Percentiles rank a stretch among this genome's conserved stretches.
Conservation (phyloP, 495 filamentous ascomycete genomes). For the Penicillium manginii region DNA sequence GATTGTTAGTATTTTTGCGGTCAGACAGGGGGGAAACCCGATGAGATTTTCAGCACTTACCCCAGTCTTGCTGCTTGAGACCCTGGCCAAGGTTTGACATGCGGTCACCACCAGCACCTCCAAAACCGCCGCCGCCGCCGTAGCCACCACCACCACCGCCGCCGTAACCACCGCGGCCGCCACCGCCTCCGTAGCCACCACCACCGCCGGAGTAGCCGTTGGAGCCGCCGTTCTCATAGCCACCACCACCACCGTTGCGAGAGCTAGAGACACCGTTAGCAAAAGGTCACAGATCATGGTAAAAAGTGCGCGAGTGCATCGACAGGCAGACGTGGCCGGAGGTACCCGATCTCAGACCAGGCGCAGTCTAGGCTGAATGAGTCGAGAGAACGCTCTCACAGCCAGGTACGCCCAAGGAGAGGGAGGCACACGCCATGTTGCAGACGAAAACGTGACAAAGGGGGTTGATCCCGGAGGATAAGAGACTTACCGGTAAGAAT, state of each 20-base stretch:
- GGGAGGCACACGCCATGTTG: neutral
- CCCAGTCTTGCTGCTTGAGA: slow-evolving; percentile 85
- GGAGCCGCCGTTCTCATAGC: slow-evolving; percentile 52
- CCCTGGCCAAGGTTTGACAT: slow-evolving; percentile 90
- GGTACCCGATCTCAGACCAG: neutral
- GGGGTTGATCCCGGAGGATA: slow-evolving; percentile 13
- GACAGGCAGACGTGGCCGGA: neutral
- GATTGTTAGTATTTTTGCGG: slow-evolving; percentile 30
- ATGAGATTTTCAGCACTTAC: slow-evolving; percentile 51
- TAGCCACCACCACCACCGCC: slow-evolving; percentile 52
- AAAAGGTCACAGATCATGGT: neutral
- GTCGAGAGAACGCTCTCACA: neutral
- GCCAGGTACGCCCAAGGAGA: neutral
- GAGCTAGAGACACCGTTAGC: slow-evolving; percentile 38
- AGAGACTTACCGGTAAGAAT: slow-evolving; percentile 49
- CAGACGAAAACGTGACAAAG: neutral
- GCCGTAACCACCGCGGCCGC: slow-evolving; percentile 52
- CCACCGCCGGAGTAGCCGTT: slow-evolving; percentile 51
- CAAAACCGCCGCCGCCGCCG: slow-evolving; percentile 53
- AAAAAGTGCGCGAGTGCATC: neutral
- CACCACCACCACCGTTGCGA: slow-evolving; percentile 43
- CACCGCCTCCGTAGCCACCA: slow-evolving; percentile 44
- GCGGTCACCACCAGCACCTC: slow-evolving; percentile 72
- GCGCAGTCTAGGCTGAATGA: neutral
- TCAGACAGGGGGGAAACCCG: neutral